Evolutionary conservation across 2,329 filamentous ascomycete species (phyloP).

Genomic region (Exophiala sideris): DNA sequence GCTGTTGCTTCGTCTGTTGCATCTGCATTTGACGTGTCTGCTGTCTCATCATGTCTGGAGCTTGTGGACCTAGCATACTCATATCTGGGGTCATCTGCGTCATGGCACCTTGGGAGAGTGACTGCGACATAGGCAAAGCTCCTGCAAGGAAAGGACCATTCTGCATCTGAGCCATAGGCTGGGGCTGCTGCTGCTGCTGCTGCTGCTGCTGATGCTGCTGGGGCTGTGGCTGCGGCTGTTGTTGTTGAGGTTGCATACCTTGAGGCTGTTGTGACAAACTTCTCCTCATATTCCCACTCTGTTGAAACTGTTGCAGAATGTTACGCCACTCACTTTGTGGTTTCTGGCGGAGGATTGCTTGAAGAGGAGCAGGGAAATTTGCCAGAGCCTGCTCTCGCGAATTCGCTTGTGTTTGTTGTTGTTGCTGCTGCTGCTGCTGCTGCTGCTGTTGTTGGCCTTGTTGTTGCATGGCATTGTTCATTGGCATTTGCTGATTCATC

Average conservation of each 20-base stretch:
- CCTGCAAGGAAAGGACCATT: slow-evolving; percentile 22
- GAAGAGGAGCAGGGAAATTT: slow-evolving; percentile 22
- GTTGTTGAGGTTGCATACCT: slow-evolving; percentile 12
- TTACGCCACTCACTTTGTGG: slow-evolving; percentile 25
- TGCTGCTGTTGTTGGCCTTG: slow-evolving; percentile 21
- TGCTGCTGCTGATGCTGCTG: not conserved
- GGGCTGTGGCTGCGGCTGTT: slow-evolving; percentile 7
- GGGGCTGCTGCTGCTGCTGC: slow-evolving; percentile 6
- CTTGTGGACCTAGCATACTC: slow-evolving; percentile 13
- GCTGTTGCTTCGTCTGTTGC: slow-evolving; percentile 25
- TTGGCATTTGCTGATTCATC: slow-evolving; percentile 24
- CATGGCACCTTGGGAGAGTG: slow-evolving; percentile 25
- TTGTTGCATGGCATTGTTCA: slow-evolving; percentile 12
- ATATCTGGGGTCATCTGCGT: slow-evolving; percentile 20
- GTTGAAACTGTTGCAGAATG: slow-evolving; percentile 24
- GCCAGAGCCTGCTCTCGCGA: slow-evolving; percentile 19
- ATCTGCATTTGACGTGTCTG: slow-evolving; percentile 19
- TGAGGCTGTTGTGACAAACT: slow-evolving; percentile 28
- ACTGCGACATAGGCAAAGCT: slow-evolving; percentile 26
- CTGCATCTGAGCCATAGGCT: slow-evolving; percentile 15
- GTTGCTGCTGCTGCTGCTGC: slow-evolving; percentile 22
- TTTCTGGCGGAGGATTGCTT: slow-evolving; percentile 20
- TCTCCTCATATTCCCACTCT: slow-evolving; percentile 24
- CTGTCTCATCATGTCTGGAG: slow-evolving; percentile 26
- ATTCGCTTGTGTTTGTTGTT: slow-evolving; percentile 4